These are phyloP conservation scores for Eucalyptus cladocalyx DNA, from an alignment of 345 rosid species.

Conservation along the genomic window DNA sequence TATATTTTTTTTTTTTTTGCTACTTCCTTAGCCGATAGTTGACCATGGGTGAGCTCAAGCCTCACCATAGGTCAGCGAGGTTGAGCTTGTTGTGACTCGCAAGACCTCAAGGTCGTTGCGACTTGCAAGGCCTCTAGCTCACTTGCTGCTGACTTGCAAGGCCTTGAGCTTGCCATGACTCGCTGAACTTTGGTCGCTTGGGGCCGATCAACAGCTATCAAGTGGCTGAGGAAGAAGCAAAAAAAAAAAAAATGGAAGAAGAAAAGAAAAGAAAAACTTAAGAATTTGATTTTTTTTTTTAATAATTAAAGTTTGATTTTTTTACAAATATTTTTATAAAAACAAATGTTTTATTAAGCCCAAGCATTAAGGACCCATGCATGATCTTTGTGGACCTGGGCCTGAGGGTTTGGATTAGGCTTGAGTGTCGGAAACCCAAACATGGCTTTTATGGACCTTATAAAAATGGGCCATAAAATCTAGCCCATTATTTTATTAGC, in stretches of 20 bases:
- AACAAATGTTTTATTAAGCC: no score
- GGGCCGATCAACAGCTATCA: fast-evolving
- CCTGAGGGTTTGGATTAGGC: neutral
- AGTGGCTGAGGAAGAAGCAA: neutral
- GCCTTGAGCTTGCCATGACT: no score
- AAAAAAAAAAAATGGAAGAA: no score
- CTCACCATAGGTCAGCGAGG: fast-evolving
- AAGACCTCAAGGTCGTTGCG: fast-evolving
- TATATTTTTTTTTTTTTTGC: no score
- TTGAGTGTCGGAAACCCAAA: neutral
- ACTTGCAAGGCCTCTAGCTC: neutral
- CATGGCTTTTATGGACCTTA: fast-evolving
- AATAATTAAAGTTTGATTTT: no score
- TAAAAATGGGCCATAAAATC: no score
- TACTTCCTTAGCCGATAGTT: fast-evolving
- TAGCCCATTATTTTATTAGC: no score
- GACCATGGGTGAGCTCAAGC: fast-evolving
- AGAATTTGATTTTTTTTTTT: fast-evolving
- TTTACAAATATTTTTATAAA: no score
- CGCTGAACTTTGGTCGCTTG: fast-evolving
- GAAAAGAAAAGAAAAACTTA: no score
- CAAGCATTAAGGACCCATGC: fast-evolving
- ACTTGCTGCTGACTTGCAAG: fast-evolving
- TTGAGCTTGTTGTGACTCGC: no score
- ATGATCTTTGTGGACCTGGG: fast-evolving